Base-by-base conservation (phyloP, 768 basidiomycete species). In the Boletus vermiculosoides region DNA sequence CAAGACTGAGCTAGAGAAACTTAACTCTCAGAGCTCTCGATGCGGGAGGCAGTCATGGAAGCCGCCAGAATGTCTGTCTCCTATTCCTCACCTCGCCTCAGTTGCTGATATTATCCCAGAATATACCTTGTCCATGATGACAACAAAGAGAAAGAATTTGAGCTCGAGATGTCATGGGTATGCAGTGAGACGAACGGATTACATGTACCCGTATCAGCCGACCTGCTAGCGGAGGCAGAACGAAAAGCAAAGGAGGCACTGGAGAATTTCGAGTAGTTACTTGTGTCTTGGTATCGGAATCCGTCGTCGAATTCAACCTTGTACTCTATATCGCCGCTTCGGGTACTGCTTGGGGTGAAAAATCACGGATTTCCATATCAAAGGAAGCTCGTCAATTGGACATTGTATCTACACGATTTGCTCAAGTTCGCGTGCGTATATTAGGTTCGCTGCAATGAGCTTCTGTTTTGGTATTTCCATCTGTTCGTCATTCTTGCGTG, bases 41-140 rank as follows among this genome's bases (percentile, higher is more conserved):
- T 82, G 54, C 81, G 87, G 58, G 87, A 99, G 69, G 97, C 95
- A 20, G 92, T 96, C 23, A 78, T 85, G 61, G 94, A 98, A 69
- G 94, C 94, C 15, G 96, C 97, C 6, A 81, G 95, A 74, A 98
- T 99, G 96, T 98, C 70, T 62, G 91, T 78, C 22, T 16, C 45
- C 25, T 23, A 30, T 37, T 53, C 36, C 8, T 54, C 39, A 16
- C 22, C 39, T 30, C 33, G 41, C 45, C 55, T 12, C 34, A 50
- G 44, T 5, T 36, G 31, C 57, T 59, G 67, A 54, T 45, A 15
- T 44, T 34, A 41, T 48, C 44, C 30, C 70, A 99, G 96, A 70
- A 96, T 98, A 70, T 94, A 99, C 74, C 83, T 93, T 40, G 94
- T 97, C 16, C 97, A 99, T 68, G 96, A 98, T 60, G 97, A 98